Percentiles rank a stretch among this genome's conserved stretches.
phyloP scores from a whole-genome alignment of 108 stramenopile species.

The Epipyxis sp. region DNA sequence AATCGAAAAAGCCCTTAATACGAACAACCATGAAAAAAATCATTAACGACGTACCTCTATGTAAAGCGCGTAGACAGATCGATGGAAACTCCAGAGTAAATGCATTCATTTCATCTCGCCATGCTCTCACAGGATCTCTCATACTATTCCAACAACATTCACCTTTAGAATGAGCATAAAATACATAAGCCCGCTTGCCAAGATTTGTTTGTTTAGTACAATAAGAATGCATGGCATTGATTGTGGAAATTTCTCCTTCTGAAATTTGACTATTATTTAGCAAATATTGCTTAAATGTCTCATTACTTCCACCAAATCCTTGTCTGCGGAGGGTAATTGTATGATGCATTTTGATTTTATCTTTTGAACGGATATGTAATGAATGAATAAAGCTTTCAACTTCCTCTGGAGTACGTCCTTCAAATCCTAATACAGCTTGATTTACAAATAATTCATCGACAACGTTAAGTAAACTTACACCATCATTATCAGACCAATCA shows the following conservation, averaged over 20 bases:
- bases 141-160: neutral
- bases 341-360: neutral
- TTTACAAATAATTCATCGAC: neutral
- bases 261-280: neutral
- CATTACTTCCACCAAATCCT: neutral
- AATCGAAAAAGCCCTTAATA: too few species aligned
- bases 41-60: too few species aligned
- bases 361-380: neutral
- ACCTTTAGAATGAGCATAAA: neutral
- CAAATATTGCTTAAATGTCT: neutral
- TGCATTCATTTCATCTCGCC: neutral
- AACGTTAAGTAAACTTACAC: neutral
- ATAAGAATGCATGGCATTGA: neutral
- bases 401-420: too few species aligned
- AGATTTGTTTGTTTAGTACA: neutral
- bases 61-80: neutral
- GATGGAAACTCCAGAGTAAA: neutral
- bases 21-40: too few species aligned
- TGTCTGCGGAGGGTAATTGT: neutral
- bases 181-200: neutral
- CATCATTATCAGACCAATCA: neutral
- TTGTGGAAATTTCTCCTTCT: neutral
- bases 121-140: neutral
- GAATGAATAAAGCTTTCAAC: too few species aligned
- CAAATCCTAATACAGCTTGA: neutral